These are phyloP conservation scores for Fonsecaea erecta DNA, from an alignment of 2,329 filamentous ascomycete genomes.

Conservation along the genomic window DNA sequence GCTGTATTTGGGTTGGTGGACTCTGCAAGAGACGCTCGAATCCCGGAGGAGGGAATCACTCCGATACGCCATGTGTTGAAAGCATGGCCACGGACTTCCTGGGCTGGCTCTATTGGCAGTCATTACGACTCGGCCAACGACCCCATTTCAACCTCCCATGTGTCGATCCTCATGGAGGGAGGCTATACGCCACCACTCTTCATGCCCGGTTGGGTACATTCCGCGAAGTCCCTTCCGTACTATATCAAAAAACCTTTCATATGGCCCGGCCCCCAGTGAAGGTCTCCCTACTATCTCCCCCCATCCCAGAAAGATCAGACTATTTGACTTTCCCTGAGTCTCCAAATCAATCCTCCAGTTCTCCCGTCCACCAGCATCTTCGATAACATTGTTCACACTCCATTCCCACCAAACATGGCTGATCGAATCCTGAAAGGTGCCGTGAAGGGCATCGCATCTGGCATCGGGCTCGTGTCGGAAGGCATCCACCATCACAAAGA, in stretches of 20 bases:
- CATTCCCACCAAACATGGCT: neutral
- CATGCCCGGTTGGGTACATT: too few relatives aligned
- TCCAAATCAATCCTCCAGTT: neutral
- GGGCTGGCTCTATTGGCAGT: neutral
- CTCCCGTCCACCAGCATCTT: neutral
- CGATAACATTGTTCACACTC: neutral
- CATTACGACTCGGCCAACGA: neutral
- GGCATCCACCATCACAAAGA: constrained; percentile 16
- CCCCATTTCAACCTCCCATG: neutral
- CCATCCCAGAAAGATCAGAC: too few relatives aligned
- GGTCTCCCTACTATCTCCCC: too few relatives aligned
- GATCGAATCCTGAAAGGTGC: constrained; percentile 1
- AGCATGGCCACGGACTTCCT: neutral
- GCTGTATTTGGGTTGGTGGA: neutral
- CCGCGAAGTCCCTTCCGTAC: too few relatives aligned
- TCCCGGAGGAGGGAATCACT: neutral
- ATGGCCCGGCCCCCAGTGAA: too few relatives aligned
- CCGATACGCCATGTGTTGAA: neutral
- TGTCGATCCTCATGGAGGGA: neutral
- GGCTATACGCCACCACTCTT: neutral
- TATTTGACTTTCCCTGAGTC: neutral
- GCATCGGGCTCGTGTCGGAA: constrained; percentile 20
- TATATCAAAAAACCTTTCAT: too few relatives aligned
- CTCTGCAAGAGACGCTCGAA: neutral
- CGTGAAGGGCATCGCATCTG: constrained; percentile 16